phyloP scores from a whole-genome alignment of 345 rosid genomes.

The Rhodomyrtus tomentosa region DNA sequence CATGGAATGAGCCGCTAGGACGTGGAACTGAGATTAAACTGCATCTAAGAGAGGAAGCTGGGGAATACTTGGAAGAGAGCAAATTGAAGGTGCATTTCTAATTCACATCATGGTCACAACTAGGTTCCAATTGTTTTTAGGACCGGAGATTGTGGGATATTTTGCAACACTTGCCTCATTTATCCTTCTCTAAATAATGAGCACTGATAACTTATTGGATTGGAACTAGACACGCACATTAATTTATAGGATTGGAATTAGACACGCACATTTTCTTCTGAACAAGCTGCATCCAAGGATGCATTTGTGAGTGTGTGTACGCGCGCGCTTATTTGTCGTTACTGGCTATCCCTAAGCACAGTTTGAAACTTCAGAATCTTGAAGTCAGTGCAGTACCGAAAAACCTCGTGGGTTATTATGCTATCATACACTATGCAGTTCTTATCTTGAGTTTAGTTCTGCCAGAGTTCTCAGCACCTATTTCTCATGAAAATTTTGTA shows the following conservation, averaged over 20 bases:
- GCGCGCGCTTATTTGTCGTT: background rate
- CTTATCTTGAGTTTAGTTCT: background rate
- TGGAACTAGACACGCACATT: background rate
- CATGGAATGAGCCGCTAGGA: slow-evolving; percentile 94
- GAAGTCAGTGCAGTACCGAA: background rate
- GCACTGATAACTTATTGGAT: background rate
- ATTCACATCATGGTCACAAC: background rate
- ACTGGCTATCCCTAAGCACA: background rate
- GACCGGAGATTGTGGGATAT: background rate
- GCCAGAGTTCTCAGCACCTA: background rate
- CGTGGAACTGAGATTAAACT: slow-evolving; percentile 97
- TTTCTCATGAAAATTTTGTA: background rate
- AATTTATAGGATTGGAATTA: background rate
- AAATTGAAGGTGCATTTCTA: slow-evolving; percentile 60
- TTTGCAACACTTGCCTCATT: background rate
- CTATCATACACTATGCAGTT: background rate
- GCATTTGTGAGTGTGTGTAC: background rate
- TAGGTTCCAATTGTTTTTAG: background rate
- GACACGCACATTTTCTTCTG: background rate
- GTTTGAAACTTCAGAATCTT: background rate
- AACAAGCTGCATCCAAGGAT: background rate
- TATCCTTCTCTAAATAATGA: background rate
- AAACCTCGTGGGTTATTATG: background rate
- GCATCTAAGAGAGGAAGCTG: slow-evolving; percentile 96
- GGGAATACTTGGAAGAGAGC: slow-evolving; percentile 85